Base-by-base conservation (phyloP, 495 filamentous ascomycete species). In the Penicillium chermesinum region DNA sequence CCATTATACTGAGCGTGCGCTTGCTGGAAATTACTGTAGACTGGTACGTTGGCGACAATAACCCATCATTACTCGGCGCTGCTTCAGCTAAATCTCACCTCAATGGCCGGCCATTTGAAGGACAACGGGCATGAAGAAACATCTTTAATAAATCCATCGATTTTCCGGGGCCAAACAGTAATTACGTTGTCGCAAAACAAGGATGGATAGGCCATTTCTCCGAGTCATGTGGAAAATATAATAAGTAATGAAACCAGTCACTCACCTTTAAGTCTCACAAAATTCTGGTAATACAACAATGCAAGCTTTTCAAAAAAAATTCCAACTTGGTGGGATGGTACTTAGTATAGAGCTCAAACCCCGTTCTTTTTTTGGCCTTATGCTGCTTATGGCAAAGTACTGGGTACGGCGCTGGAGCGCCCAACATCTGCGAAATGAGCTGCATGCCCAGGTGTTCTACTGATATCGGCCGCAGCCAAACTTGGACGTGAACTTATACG, bases 61-160 rank as follows among this genome's bases (percentile, higher is more conserved):
- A 39, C 17, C 17, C 2, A 21, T 9, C 13, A 19, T 20, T 3
- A 7, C 20, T 9, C 10, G 25, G 5, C 25, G 25, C 10, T 10
- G 10, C 25, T 4, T 30, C 10, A 30, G 4, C 10, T 10, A 30
- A 10, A 30, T 40, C 13, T 17, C 20, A 19, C 13, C 10, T 2
- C 15, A 18, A 7, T 7, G 33, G 25, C 41, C 41, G 10, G 25
- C 12, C 14, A 44, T 34, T 12, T 12, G 12, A 9, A 27, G 27
- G 32, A 18, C 14, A 44, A 35, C n/a, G 40, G 14, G 8, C 22
- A 43, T 17, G 40, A 43, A 43, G 40, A 32, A 16, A 22, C 40
- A 2, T 41, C 38, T n/a, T 21, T 41, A 3, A 27, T 42, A 3
- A 30, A 30, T 30, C 5, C 25, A 4, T 10, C 25, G 25, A 30